Base-by-base conservation (phyloP, 768 basidiomycete species). In the Pisolithus orientalis region DNA sequence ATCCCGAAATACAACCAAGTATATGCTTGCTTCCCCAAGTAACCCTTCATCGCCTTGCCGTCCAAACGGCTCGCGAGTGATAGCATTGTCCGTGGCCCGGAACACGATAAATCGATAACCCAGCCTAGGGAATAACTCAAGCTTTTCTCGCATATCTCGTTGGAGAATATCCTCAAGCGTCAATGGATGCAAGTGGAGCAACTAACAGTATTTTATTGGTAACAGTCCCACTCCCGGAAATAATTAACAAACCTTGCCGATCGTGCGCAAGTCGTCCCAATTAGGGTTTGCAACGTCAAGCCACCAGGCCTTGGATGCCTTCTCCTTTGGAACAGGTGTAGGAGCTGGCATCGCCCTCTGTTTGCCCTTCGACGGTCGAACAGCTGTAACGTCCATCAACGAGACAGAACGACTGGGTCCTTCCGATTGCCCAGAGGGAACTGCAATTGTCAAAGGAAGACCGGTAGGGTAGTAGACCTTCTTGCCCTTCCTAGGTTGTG, bases 41-140 rank as follows among this genome's bases (percentile, higher is more conserved):
- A 71, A 66, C 14, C 75, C 80, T 32, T 76, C 75, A 29, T 64
- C 59, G 37, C 69, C 70, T 61, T 57, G 63, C 32, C 65, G 65
- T 39, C 69, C 72, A 43, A 74, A 50, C 44, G 67, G 72, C 29
- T 77, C 72, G 46, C 72, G 68, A 2, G 74, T 71, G 39, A 67
- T 70, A 53, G 72, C 65, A 55, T 76, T 78, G 59, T 93, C 90
- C 47, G 94, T 79, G 1, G 92, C 85, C 44, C 89, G 80, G 60
- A 94, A 91, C 17, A 87, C 87, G 51, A 95, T 74, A 61, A 97
- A 92, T 65, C 94, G 92, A 69, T 97, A 97, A 2, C 93, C 94
- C 13, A 97, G 78, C 57, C 80, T 83, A 0, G 87, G 81, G 63
- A 94, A 95, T 17, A 84, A 71, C 62, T 96, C 94, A 16, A 95